These are phyloP conservation scores for Cryptomeria japonica DNA, from an alignment of 75 land plant species.

Conservation along the genomic window DNA sequence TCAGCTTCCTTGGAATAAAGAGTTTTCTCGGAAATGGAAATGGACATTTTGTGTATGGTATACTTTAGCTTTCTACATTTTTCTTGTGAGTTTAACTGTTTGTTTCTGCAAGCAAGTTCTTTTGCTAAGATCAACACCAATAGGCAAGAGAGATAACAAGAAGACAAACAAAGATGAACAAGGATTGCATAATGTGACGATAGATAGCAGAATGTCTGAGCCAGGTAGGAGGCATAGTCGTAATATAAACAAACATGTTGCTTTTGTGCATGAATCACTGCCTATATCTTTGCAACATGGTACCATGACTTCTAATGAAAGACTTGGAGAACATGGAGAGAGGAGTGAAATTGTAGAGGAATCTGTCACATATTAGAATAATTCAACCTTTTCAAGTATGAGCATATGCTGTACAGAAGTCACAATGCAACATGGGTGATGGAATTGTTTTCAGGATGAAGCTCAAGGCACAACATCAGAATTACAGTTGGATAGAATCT, in stretches of 20 bases:
- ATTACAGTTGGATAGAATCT: not conserved
- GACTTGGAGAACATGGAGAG: constrained; percentile 3
- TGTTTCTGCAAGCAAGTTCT: constrained; percentile 58
- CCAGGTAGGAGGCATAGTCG: constrained; percentile 3
- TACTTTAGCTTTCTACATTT: constrained; percentile 48
- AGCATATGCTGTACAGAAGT: not conserved
- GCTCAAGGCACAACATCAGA: not conserved
- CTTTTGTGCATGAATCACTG: not conserved
- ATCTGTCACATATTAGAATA: not conserved
- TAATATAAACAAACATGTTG: not conserved
- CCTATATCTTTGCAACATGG: not conserved
- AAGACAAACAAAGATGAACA: not conserved
- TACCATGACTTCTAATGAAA: not conserved
- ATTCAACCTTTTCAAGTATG: not conserved
- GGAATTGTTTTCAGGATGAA: not conserved
- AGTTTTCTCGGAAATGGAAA: constrained; percentile 64
- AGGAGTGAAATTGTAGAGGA: constrained; percentile 10
- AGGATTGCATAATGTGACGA: not conserved
- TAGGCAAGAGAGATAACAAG: not conserved
- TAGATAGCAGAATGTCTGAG: not conserved
- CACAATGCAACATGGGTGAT: not conserved
- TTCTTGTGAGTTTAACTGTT: constrained; percentile 51
- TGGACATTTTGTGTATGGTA: constrained; percentile 85
- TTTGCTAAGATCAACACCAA: constrained; percentile 24
- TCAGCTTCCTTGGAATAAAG: constrained; percentile 72